These are phyloP conservation scores for Sporothrix pseudoabietina DNA, from an alignment of 2,329 filamentous ascomycete genomes.

Conservation along the genomic window DNA sequence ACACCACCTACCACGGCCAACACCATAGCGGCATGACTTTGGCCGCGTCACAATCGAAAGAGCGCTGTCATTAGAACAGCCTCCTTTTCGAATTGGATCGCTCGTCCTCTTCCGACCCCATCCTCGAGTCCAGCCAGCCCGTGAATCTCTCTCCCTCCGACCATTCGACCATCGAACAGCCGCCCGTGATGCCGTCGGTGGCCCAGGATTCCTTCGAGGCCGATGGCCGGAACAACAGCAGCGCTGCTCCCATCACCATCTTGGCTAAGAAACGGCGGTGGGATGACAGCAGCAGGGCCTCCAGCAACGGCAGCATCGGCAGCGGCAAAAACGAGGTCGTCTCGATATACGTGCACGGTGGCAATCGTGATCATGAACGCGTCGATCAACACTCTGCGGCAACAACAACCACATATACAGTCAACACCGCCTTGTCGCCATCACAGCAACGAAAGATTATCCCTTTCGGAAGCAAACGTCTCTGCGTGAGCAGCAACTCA, in stretches of 20 bases:
- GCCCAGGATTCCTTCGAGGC: slow-evolving; percentile 24
- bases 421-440: background rate
- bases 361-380: slow-evolving; percentile 27
- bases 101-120: too few relatives aligned
- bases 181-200: slow-evolving; percentile 29
- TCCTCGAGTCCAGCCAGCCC: background rate
- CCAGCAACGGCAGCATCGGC: slow-evolving; percentile 12
- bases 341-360: slow-evolving; percentile 21
- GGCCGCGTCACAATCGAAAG: background rate
- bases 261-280: slow-evolving; percentile 46
- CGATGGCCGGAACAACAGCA: background rate
- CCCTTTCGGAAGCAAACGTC: slow-evolving; percentile 25
- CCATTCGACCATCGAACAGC: background rate
- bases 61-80: background rate
- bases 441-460: slow-evolving; percentile 27
- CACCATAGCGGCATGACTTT: background rate
- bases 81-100: background rate
- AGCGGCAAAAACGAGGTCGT: slow-evolving; percentile 14
- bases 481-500: slow-evolving; percentile 16
- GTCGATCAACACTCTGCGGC: slow-evolving; percentile 1
- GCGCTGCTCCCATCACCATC: slow-evolving; percentile 23
- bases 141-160: background rate
- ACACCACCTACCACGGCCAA: background rate
- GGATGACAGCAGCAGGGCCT: slow-evolving; percentile 38
- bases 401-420: background rate